Evolutionary conservation across 805 yeast species (phyloP).

Genomic region (Ogataea pilisensis): DNA sequence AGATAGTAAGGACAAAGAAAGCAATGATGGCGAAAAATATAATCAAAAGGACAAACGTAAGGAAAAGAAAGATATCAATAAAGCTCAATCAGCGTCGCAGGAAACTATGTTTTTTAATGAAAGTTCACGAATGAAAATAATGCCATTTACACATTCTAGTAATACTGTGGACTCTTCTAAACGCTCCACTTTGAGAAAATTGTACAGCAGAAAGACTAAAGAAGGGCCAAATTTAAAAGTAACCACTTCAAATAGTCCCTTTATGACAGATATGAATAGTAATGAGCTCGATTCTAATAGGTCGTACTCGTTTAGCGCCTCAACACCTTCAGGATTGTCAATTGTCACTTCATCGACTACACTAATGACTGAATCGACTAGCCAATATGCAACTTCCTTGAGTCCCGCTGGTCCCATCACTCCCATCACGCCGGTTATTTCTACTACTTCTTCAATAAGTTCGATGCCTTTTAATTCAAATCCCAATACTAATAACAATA

Average conservation of each 20-base stretch:
- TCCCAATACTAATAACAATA: background rate
- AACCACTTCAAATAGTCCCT: too few species aligned
- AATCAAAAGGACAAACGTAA: background rate
- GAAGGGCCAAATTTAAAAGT: conserved; percentile 9
- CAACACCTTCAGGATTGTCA: conserved; percentile 8
- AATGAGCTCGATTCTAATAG: background rate
- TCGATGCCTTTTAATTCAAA: conserved; percentile 14
- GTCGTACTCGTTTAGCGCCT: background rate
- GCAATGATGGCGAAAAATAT: background rate
- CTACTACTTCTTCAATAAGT: conserved; percentile 20
- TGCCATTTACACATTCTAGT: conserved; percentile 4
- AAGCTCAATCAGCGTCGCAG: background rate
- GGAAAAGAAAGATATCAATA: background rate
- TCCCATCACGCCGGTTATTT: conserved; percentile 23
- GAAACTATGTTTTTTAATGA: background rate
- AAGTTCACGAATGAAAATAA: conserved; percentile 1
- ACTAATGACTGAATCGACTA: conserved; percentile 7
- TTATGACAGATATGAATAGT: too few species aligned
- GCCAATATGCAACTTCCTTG: background rate
- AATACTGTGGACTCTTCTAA: conserved; percentile 6
- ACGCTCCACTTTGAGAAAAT: conserved; percentile 10
- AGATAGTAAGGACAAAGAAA: background rate
- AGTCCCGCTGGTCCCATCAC: conserved; percentile 8
- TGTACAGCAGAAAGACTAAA: conserved; percentile 15
- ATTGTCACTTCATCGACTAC: conserved; percentile 2